Evolutionary conservation across 129 eudicot genomes (phyloP), one percentile per base, ranked within the genome.

Genomic region (Lonicera japonica): DNA sequence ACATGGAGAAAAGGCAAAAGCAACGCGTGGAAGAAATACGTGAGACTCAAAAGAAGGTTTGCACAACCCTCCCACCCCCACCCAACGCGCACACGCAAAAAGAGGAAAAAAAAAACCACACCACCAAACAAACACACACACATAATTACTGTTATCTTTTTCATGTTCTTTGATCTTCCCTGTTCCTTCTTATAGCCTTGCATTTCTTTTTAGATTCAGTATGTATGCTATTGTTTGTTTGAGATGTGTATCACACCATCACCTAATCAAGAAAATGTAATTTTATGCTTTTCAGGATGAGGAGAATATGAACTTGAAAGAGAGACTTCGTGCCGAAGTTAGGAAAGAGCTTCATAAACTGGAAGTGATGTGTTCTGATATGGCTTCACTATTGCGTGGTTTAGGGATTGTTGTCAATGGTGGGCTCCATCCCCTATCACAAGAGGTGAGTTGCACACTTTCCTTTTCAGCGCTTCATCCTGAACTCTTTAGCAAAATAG

Each of bases 21-120:
- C 78, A 85, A 55, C 96, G 96, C 0, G 61, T 92, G 21, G 88
- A 85, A 73, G 96, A 92, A 80, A 75, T 92, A 15, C 80, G 96
- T 21, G 87, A 84, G 72, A 70, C 82, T 47, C 80, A 83, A 69
- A 80, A 86, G 75, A 70, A 78, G 96, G 96, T 91, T 21, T 54
- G 75, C 63, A 63, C 45, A 24, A 54, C 24, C 40, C 40, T 58
- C 14, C 8, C 53, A 34, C n/a, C 57, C 52, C 38, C 45, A 16
- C n/a, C n/a, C n/a, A n/a, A n/a, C n/a, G n/a, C n/a, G n/a, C n/a
- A n/a, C n/a, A n/a, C n/a, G n/a, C n/a, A n/a, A n/a, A n/a, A n/a
- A n/a, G n/a, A n/a, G n/a, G n/a, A n/a, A n/a, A n/a, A n/a, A n/a
- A n/a, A n/a, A n/a, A n/a, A n/a, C n/a, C n/a, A n/a, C n/a, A n/a